Base-by-base conservation (phyloP, 2,329 filamentous ascomycete species). In the Dothideomycetidae sp. region DNA sequence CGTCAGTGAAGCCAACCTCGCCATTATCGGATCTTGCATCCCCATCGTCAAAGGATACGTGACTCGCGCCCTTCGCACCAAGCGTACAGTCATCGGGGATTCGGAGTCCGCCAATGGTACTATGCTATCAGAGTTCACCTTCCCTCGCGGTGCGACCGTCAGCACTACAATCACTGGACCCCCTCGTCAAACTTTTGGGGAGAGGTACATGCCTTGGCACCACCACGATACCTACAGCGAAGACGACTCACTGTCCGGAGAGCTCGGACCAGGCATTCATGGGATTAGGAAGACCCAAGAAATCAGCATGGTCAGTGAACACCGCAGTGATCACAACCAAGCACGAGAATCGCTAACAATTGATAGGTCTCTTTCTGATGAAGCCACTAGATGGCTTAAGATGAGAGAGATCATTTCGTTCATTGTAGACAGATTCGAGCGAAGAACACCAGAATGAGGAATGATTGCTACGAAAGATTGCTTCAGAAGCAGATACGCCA, bases 11-110 rank as follows among this genome's bases (percentile, higher is more conserved):
- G 48, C 48, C 39, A 50, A 53, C 40, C 46, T 48, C 18, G 50
- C 48, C 21, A 52, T 50, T 36, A 37, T 49, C 15, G 51, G 47
- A 37, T 46, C 48, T 4, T 50, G 49, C 35, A 44, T 51, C 11
- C 50, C 50, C 3, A 50, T 48, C 2, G 43, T 52, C 11, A 51
- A 50, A 39, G 44, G 47, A 9, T 49, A 44, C 38, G 34, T 54
- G 11, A 40, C 47, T 3, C 44, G 49, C 11, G 45, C 48, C 40
- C 51, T 53, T 37, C 50, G 26, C 14, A 19, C 33, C 36, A 26
- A 18, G 3, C 31, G 19, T 9, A 31, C 14, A 13, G 31, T 19
- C 10, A 17, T 19, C 29, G 21, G 26, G 15, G 19, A 32, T 14
- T 38, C 36, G 16, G 3, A 30, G 12, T 21, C 16, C 13, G 36